Evolutionary conservation across 2,329 filamentous ascomycete genomes (phyloP), one percentile per base, ranked within the genome.

Genomic region (Exophiala sideris): DNA sequence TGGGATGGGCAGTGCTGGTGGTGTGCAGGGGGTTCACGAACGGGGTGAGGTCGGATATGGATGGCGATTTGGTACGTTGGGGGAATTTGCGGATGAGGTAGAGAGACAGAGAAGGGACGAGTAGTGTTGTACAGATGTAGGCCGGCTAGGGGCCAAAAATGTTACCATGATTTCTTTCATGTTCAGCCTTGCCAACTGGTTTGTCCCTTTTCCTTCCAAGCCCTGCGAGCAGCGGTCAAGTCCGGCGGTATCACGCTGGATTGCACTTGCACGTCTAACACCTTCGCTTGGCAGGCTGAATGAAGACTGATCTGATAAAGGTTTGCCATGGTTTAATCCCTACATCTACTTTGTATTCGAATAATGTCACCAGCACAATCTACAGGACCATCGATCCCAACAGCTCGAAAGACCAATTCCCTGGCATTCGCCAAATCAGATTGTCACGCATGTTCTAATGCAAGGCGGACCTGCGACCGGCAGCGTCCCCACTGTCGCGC

Each of bases 31-130:
- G 8, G 47, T 61, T 12, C 67, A 71, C 62, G 66, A 65, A 46
- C 78, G 74, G 59, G 67, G 67, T 1, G 65, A 76, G 54, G 65
- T 68, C 1, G 66, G 66, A 16, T 81, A 70, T 68, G 75, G 77
- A 44, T 86, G 81, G 78, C 77, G 76, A 62, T 83, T 85, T 66
- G 72, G 76, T 38, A 84, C 76, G 0, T 65, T 87, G 58, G 78
- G 72, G 1, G 82, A 84, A 45, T 79, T 87, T 75, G 84, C 82
- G 0, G 78, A 80, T 67, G 76, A 78, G 10, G 75, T 80, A 7
- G 56, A 58, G 45, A 51, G 35, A 24, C 46, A 58, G 48, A 36
- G 44, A 20, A 12, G 35, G 38, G 35, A 47, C 24, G 34, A 36
- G 16, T 41, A 46, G 44, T 42, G 24, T 29, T 29, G 24, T 5